A percentile compares a stretch with the other conserved stretches of the same genome.
Conservation (phyloP, 148 eudicot genomes). For the Salicornia ramosissima region DNA sequence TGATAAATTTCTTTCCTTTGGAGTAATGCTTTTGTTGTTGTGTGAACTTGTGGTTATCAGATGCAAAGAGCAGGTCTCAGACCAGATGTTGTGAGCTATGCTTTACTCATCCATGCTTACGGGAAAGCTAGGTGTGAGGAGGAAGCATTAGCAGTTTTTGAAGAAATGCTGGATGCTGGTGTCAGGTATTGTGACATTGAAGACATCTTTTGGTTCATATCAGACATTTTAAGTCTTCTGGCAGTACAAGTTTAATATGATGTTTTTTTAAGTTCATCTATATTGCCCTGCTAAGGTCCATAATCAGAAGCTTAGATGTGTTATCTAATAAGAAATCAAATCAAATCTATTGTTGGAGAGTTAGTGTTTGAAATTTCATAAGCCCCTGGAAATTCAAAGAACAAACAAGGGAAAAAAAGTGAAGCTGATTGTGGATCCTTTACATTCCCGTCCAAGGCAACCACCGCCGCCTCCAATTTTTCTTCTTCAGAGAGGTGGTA, state of each 20-base stretch:
- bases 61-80: constrained; percentile 79
- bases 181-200: constrained; percentile 52
- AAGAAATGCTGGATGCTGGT: constrained; percentile 99
- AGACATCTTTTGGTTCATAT: constrained; percentile 3
- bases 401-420: no score
- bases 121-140: constrained; percentile 96
- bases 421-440: no score
- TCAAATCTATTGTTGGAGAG: no score
- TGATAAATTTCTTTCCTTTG: not conserved
- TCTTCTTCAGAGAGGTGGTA: not conserved
- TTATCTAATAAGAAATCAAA: no score
- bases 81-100: constrained; percentile 96
- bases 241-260: no score
- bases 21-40: constrained; percentile 11
- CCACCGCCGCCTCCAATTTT: not conserved
- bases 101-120: constrained; percentile 77
- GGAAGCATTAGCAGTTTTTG: constrained; percentile 94
- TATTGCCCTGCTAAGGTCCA: no score
- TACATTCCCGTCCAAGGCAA: not conserved
- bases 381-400: no score
- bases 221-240: no score
- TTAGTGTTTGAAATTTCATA: no score
- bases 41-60: constrained; percentile 34
- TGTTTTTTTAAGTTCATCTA: no score
- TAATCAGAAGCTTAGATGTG: no score